Conservation (phyloP, 441 rosid species). For the Aleurites moluccanus region DNA sequence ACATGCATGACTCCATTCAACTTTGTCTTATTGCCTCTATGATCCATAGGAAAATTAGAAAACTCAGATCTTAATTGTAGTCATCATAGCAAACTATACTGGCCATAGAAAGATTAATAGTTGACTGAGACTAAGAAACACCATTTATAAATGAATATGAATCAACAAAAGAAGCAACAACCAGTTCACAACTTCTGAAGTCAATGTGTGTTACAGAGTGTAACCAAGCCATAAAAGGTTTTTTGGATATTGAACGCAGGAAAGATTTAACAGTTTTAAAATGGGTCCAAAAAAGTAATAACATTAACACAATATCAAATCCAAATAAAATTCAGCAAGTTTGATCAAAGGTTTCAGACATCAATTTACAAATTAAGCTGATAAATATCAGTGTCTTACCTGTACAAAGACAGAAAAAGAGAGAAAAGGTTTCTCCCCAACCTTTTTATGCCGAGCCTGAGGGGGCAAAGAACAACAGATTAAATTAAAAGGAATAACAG, state of each 20-base stretch:
- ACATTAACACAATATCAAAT: neutral
- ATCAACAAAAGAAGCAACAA: neutral
- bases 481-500: neutral
- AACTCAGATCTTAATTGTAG: neutral
- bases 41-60: neutral
- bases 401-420: constrained; percentile 65
- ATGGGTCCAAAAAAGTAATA: neutral
- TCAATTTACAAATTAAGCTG: neutral
- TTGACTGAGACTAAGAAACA: neutral
- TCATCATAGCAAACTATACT: neutral
- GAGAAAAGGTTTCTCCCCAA: constrained; percentile 78
- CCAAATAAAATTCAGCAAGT: neutral
- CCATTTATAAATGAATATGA: neutral
- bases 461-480: neutral
- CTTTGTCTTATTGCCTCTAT: neutral
- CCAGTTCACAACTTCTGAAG: neutral
- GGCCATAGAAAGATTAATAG: neutral
- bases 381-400: constrained; percentile 38
- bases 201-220: neutral
- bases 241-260: too few species aligned
- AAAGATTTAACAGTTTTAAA: neutral
- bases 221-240: neutral
- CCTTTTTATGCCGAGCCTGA: constrained; percentile 65
- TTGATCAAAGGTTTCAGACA: neutral
- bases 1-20: neutral